A percentile compares a stretch with the other conserved stretches of the same genome.
phyloP scores from a whole-genome alignment of 805 yeast genomes.

The Zygosaccharomyces kombuchaensis region DNA sequence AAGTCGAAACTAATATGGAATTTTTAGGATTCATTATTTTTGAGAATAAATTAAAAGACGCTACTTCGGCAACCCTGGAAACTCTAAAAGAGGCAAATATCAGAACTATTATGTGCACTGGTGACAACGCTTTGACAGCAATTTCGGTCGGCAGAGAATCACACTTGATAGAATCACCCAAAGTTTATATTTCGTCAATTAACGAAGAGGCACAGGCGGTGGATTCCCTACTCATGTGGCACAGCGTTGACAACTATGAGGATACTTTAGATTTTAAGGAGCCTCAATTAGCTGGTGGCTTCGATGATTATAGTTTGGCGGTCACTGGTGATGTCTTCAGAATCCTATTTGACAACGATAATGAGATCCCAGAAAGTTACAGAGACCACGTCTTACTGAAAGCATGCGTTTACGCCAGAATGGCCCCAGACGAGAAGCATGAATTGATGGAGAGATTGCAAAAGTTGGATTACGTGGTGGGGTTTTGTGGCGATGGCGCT shows the following conservation, averaged over 20 bases:
- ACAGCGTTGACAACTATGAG: constrained; percentile 57
- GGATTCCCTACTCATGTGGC: constrained; percentile 48
- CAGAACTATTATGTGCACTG: constrained; percentile 94
- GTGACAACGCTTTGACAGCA: constrained; percentile 93
- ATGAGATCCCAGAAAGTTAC: constrained; percentile 34
- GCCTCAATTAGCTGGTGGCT: constrained; percentile 43
- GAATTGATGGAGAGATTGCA: constrained; percentile 88
- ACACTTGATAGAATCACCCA: constrained; percentile 48
- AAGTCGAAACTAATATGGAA: constrained; percentile 61
- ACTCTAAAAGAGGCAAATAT: constrained; percentile 64
- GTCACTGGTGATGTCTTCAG: constrained; percentile 92
- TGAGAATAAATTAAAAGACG: constrained; percentile 80
- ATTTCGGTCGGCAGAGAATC: constrained; percentile 89
- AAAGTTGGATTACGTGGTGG: constrained; percentile 81
- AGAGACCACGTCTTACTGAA: constrained; percentile 61
- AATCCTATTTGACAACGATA: constrained; percentile 50
- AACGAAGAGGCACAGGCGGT: constrained; percentile 33
- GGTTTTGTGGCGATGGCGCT: constrained; percentile 99
- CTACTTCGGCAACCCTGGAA: constrained; percentile 57
- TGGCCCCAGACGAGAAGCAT: constrained; percentile 99
- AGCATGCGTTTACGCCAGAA: constrained; percentile 82
- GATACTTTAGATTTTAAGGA: constrained; percentile 60
- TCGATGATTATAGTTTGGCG: constrained; percentile 61
- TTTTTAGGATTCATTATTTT: constrained; percentile 88
- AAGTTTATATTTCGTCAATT: constrained; percentile 61